Evolutionary conservation across 2,329 filamentous ascomycete species (phyloP).

Genomic region (Fusarium sp.): DNA sequence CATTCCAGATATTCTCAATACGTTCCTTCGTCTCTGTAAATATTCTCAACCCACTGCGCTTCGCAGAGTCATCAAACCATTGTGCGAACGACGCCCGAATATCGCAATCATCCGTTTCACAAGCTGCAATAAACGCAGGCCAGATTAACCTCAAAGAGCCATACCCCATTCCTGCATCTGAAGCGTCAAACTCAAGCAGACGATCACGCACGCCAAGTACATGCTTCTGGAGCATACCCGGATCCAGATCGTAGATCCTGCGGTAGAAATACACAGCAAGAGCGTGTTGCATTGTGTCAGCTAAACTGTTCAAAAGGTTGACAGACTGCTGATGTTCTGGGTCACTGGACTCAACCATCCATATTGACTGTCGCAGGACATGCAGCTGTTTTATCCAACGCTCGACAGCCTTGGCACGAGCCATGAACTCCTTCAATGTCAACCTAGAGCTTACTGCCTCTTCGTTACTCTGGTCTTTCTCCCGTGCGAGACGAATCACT

Average conservation of each 20-base stretch:
- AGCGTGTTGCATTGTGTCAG: slow-evolving; percentile 28
- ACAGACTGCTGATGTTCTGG: slow-evolving; percentile 20
- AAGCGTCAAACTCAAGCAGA: slow-evolving; percentile 22
- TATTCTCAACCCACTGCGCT: slow-evolving; percentile 19
- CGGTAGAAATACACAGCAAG: slow-evolving; percentile 33
- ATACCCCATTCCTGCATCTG: slow-evolving; percentile 20
- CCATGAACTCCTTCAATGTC: slow-evolving; percentile 16
- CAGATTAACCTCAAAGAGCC: slow-evolving; percentile 29
- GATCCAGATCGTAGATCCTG: slow-evolving; percentile 21
- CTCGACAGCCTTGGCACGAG: slow-evolving; percentile 23
- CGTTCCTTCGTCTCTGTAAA: slow-evolving; percentile 21
- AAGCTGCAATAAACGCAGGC: slow-evolving; percentile 30
- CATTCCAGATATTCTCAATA: slow-evolving; percentile 16
- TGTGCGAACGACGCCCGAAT: not conserved
- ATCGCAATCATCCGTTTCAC: slow-evolving; percentile 8
- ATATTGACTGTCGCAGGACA: slow-evolving; percentile 4
- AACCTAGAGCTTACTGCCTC: not conserved
- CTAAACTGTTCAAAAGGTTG: slow-evolving; percentile 8
- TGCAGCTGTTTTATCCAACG: slow-evolving; percentile 26
- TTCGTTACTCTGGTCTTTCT: slow-evolving; percentile 2
- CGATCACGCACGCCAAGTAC: slow-evolving; percentile 25
- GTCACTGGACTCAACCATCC: slow-evolving; percentile 5
- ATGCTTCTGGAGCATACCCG: slow-evolving; percentile 18
- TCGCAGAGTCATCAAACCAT: slow-evolving; percentile 22
- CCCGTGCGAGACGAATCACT: slow-evolving; percentile 21